Conservation (phyloP, 148 eudicot species). For the Chenopodium suecicum region DNA sequence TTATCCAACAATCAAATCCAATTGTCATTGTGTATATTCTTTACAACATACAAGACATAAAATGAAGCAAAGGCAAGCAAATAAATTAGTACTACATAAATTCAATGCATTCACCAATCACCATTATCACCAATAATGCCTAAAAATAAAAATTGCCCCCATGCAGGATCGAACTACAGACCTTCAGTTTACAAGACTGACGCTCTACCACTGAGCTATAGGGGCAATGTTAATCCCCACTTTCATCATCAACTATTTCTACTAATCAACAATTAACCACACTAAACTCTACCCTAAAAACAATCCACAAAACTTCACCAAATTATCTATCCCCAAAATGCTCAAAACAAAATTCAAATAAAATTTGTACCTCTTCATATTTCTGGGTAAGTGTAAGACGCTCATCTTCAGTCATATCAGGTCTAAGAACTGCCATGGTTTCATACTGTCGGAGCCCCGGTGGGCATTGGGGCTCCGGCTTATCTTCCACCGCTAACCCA, state of each 20-base stretch:
- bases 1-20: too few relatives aligned
- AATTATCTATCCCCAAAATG: too few relatives aligned
- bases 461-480: slow-evolving; percentile 77
- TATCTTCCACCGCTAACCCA: slow-evolving; percentile 48
- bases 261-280: not conserved
- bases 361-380: slow-evolving; percentile 67
- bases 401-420: slow-evolving; percentile 94
- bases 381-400: slow-evolving; percentile 75
- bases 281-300: not conserved
- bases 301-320: not conserved
- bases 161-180: slow-evolving; percentile 44
- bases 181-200: slow-evolving; percentile 62
- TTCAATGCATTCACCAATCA: too few relatives aligned
- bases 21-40: too few relatives aligned
- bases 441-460: slow-evolving; percentile 88
- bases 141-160: not conserved
- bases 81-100: too few relatives aligned
- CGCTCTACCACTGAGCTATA: slow-evolving; percentile 66
- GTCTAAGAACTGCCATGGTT: slow-evolving; percentile 81
- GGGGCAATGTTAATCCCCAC: slow-evolving; percentile 25
- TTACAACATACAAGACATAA: too few relatives aligned
- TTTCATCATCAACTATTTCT: not conserved
- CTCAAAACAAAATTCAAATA: not conserved
- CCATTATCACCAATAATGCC: not conserved
- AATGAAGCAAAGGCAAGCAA: too few relatives aligned